Evolutionary conservation across 768 basidiomycete genomes (phyloP), one percentile per base, ranked within the genome.

Genomic region (Auricularia cornea): DNA sequence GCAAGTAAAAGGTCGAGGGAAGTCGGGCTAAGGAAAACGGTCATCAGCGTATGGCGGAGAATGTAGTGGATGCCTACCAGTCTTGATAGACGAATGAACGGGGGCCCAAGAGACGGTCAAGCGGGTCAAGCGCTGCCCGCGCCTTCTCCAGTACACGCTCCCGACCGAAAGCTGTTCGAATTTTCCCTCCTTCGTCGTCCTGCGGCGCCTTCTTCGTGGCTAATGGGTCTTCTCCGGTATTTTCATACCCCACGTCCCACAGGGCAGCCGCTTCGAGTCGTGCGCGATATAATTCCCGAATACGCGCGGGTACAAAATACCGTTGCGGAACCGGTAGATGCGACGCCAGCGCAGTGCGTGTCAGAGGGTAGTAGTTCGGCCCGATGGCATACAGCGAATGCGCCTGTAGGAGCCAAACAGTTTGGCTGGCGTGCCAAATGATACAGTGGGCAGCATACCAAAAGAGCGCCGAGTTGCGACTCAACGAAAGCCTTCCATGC

Each of bases 401-500:
- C 35, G 83, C 81, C 90, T 92, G 65, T n/a, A n/a, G n/a, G n/a
- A n/a, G n/a, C n/a, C n/a, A n/a, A n/a, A n/a, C n/a, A n/a, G n/a
- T n/a, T n/a, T n/a, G n/a, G n/a, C n/a, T n/a, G n/a, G n/a, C n/a
- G n/a, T n/a, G n/a, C n/a, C n/a, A n/a, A n/a, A n/a, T n/a, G n/a
- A 54, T 59, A 60, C 33, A 38, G 26, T 35, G 14, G 23, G 2
- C 23, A 44, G 79, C 87, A 70, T 72, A 92, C 91, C 60, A 89
- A 79, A 16, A 93, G 72, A 69, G 89, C 84, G 11, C 89, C 89
- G 28, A 92, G 72, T 62, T 84, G 79, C 8, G 84, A 74, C 65
- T 88, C 86, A 8, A 84, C 73, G 70, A 92, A 89, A 1, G 86
- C 81, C 48, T 76, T 76, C 81, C 89, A 87, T 1, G 89, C 90